Evolutionary conservation across 768 basidiomycete species (phyloP).

Genomic region (Candolleomyces efflorescens): DNA sequence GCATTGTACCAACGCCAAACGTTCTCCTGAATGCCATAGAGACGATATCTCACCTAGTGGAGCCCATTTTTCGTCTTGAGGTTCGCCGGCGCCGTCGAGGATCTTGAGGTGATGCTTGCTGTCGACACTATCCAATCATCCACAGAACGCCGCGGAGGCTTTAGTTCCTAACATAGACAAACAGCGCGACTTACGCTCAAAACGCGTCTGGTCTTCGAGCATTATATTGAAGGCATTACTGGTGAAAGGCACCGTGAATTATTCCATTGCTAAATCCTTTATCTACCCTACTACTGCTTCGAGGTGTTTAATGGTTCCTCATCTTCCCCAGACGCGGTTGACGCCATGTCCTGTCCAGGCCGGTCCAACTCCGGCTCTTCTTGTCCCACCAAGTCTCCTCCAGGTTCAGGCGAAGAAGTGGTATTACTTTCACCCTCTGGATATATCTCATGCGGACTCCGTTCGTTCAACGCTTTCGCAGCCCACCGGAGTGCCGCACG

Average conservation of each 20-base stretch:
- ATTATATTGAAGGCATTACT: too few relatives aligned
- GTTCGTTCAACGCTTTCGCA: conserved; percentile 12
- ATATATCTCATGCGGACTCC: conserved; percentile 23
- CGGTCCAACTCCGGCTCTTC: too few relatives aligned
- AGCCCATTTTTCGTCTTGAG: conserved; percentile 66
- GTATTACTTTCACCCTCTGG: conserved; percentile 6
- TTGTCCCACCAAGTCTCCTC: too few relatives aligned
- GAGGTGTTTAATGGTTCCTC: too few relatives aligned
- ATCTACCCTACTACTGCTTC: too few relatives aligned
- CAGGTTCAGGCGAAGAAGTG: neutral
- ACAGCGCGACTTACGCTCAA: neutral
- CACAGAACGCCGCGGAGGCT: neutral
- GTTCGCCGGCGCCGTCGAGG: conserved; percentile 42
- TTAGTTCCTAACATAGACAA: conserved; percentile 6
- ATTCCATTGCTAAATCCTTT: too few relatives aligned
- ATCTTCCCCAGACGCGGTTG: too few relatives aligned
- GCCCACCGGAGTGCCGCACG: conserved; percentile 23
- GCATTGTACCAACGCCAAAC: conserved; percentile 14
- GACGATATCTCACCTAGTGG: conserved; percentile 62
- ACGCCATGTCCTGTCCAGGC: too few relatives aligned
- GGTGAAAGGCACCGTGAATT: too few relatives aligned
- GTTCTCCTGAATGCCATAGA: conserved; percentile 15
- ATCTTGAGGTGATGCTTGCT: conserved; percentile 33
- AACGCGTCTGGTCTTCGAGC: neutral
- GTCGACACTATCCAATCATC: conserved; percentile 3